A percentile compares a stretch with the other conserved stretches of the same genome.
These are phyloP conservation scores for Fusarium sp. DNA, from an alignment of 2,329 filamentous ascomycete genomes.

Conservation along the genomic window DNA sequence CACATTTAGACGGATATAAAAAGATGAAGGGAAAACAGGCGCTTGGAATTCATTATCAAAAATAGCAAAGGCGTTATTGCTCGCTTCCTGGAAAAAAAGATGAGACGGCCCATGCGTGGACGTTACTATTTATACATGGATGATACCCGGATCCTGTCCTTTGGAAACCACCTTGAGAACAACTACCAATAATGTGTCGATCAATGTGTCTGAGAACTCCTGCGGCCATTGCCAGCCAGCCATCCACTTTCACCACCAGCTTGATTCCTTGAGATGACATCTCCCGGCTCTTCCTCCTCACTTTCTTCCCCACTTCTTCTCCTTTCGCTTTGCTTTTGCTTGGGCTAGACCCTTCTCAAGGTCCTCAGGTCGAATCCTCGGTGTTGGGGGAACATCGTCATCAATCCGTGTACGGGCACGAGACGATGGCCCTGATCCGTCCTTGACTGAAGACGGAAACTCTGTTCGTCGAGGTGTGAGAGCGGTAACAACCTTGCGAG, in stretches of 20 bases:
- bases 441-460: slow-evolving; percentile 69
- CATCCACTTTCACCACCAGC: background rate
- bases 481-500: slow-evolving; percentile 68
- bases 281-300: background rate
- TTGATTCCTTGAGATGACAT: background rate
- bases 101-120: slow-evolving; percentile 40
- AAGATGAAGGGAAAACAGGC: slow-evolving; percentile 41
- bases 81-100: slow-evolving; percentile 40
- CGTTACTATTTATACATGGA: slow-evolving; percentile 46
- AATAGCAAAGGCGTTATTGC: slow-evolving; percentile 41
- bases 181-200: slow-evolving; percentile 3
- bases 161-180: slow-evolving; percentile 32
- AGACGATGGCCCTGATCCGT: slow-evolving; percentile 43
- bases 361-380: slow-evolving; percentile 64
- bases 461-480: slow-evolving; percentile 71
- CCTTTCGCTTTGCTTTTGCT: slow-evolving; percentile 52
- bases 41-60: slow-evolving; percentile 41
- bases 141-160: slow-evolving; percentile 48
- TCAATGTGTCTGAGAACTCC: slow-evolving; percentile 11
- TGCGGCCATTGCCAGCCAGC: background rate
- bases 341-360: slow-evolving; percentile 66
- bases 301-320: slow-evolving; percentile 42
- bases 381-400: slow-evolving; percentile 70
- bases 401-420: slow-evolving; percentile 58
- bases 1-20: slow-evolving; percentile 74